These are phyloP conservation scores for Skeletonema grethae DNA, from an alignment of 108 stramenopile genomes.

Conservation along the genomic window DNA sequence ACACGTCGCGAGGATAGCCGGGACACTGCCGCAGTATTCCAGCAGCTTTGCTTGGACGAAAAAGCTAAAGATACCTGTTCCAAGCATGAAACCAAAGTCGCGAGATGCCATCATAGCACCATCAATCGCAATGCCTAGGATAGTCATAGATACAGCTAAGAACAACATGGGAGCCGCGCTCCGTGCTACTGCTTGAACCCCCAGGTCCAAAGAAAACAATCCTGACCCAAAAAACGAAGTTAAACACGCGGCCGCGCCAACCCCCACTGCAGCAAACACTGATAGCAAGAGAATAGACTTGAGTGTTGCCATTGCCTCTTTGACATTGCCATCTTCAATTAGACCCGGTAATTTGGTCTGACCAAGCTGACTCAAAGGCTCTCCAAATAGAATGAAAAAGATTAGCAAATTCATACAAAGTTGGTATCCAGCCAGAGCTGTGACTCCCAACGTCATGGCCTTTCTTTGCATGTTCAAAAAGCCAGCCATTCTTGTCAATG, in stretches of 20 bases:
- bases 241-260: constrained; percentile 59
- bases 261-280: constrained; percentile 47
- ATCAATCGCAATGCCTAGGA: constrained; percentile 71
- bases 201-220: constrained; percentile 62
- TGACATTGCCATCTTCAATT: constrained; percentile 55
- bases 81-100: constrained; percentile 81
- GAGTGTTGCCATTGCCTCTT: constrained; percentile 51
- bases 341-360: constrained; percentile 77
- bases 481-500: constrained; percentile 70
- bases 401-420: constrained; percentile 66
- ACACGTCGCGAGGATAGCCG: constrained; percentile 61
- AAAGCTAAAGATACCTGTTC: constrained; percentile 56
- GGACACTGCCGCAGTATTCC: constrained; percentile 41
- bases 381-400: constrained; percentile 84
- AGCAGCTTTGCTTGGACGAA: constrained; percentile 59
- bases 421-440: constrained; percentile 73
- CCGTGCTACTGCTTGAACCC: constrained; percentile 62
- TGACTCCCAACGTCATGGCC: constrained; percentile 71
- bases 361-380: constrained; percentile 72
- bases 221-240: constrained; percentile 55
- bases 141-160: constrained; percentile 62
- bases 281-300: constrained; percentile 70
- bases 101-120: constrained; percentile 79
- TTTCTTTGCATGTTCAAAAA: constrained; percentile 71
- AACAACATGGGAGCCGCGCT: constrained; percentile 68